Percentiles rank a stretch among this genome's conserved stretches.
These are phyloP conservation scores for Sphagnum tenellum DNA, from an alignment of 225 moss, liverwort and hornwort species.

Conservation along the genomic window DNA sequence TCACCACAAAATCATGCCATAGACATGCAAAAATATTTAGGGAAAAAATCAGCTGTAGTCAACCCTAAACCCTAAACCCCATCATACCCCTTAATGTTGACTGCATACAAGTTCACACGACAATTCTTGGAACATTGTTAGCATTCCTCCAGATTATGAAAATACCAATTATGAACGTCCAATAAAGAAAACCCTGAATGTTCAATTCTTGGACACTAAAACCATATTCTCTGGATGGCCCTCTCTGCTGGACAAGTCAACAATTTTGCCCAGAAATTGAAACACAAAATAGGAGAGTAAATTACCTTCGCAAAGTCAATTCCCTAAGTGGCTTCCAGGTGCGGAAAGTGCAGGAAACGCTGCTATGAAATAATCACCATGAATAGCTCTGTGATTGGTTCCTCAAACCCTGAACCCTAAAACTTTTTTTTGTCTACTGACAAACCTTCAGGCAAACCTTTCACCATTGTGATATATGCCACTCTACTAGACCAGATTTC, in stretches of 20 bases:
- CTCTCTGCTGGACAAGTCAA: too few relatives aligned
- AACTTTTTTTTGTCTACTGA: slow-evolving; percentile 29
- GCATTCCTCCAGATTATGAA: neutral
- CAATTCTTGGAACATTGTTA: too few relatives aligned
- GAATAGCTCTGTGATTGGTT: slow-evolving; percentile 50
- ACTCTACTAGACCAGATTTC: slow-evolving; percentile 2
- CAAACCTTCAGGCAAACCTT: too few relatives aligned
- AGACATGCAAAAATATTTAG: too few relatives aligned
- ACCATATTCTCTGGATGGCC: too few relatives aligned
- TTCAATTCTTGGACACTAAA: too few relatives aligned
- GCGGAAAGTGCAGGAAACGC: slow-evolving; percentile 77
- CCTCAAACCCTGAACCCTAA: slow-evolving; percentile 36
- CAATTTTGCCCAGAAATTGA: neutral
- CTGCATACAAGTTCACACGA: too few relatives aligned
- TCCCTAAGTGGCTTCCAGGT: slow-evolving; percentile 57
- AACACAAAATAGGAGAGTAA: neutral
- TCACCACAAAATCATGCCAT: too few relatives aligned
- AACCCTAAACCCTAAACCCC: too few relatives aligned
- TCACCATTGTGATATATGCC: slow-evolving; percentile 44
- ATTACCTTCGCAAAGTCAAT: slow-evolving; percentile 85
- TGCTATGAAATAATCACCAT: slow-evolving; percentile 86
- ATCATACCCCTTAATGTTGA: too few relatives aligned
- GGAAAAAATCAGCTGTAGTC: too few relatives aligned
- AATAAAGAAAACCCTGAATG: too few relatives aligned
- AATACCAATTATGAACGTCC: neutral